A percentile compares a stretch with the other conserved stretches of the same genome.
These are phyloP conservation scores for Pisolithus orientalis DNA, from an alignment of 768 basidiomycete species.

Conservation along the genomic window DNA sequence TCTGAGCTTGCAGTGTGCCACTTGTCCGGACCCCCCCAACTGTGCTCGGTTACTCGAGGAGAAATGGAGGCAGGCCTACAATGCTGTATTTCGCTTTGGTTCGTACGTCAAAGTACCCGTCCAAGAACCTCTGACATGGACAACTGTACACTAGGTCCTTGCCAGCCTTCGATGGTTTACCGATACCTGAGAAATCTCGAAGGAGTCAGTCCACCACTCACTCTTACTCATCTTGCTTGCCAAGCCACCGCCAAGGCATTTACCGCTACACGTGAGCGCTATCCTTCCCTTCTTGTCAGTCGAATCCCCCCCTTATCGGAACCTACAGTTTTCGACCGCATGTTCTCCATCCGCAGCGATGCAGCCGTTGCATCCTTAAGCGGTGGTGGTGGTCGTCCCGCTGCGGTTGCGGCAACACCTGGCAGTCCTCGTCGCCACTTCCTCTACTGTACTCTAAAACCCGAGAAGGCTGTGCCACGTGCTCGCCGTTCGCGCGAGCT, in stretches of 20 bases:
- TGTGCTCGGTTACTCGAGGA: conserved; percentile 88
- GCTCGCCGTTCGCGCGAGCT: conserved; percentile 39
- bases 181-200: conserved; percentile 88
- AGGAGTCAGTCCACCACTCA: conserved; percentile 82
- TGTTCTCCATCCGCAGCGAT: conserved; percentile 80
- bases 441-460: conserved; percentile 71
- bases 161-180: conserved; percentile 88
- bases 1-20: conserved; percentile 49
- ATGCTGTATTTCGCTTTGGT: conserved; percentile 85
- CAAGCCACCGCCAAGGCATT: conserved; percentile 88
- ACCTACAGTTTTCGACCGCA: conserved; percentile 71
- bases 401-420: conserved; percentile 57
- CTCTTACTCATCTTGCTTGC: conserved; percentile 81
- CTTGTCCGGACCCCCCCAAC: conserved; percentile 72
- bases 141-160: conserved; percentile 46
- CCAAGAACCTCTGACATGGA: neutral
- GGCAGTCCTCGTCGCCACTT: conserved; percentile 79
- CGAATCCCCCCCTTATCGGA: neutral
- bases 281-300: neutral
- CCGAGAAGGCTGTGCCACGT: conserved; percentile 43
- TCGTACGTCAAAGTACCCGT: neutral
- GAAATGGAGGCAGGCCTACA: conserved; percentile 88
- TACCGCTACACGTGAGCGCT: conserved; percentile 66
- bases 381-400: conserved; percentile 44
- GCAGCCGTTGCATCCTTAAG: conserved; percentile 53